Percentiles rank a stretch among this genome's conserved stretches.
These are phyloP conservation scores for Begonia peltatifolia DNA, from an alignment of 306 rosid species.

Conservation along the genomic window DNA sequence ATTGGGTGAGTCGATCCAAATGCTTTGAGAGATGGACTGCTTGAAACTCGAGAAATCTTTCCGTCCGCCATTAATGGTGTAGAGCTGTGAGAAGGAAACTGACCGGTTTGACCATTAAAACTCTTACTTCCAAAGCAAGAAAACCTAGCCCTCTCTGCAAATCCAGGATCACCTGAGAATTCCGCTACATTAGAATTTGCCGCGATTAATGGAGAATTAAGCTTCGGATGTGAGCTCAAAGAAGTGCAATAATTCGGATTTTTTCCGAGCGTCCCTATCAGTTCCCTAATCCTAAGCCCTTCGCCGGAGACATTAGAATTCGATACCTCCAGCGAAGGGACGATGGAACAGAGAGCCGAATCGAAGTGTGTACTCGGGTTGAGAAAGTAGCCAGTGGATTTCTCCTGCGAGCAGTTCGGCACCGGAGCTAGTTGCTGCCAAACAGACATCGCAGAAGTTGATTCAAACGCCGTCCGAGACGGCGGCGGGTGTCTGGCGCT, in stretches of 20 bases:
- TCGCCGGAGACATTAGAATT: conserved; percentile 46
- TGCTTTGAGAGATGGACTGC: conserved; percentile 59
- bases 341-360: conserved; percentile 66
- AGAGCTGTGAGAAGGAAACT: conserved; percentile 25
- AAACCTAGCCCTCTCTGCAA: conserved; percentile 78
- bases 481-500: conserved; percentile 30
- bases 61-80: conserved; percentile 15
- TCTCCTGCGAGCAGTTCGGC: conserved; percentile 28
- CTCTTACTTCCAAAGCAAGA: conserved; percentile 89
- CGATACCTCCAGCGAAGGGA: conserved; percentile 47
- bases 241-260: conserved; percentile 55
- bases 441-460: conserved; percentile 22
- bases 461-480: conserved; percentile 21
- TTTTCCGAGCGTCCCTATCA: conserved; percentile 52
- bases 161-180: conserved; percentile 80
- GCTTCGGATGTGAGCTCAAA: conserved; percentile 54
- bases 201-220: conserved; percentile 17
- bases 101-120: conserved; percentile 43
- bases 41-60: conserved; percentile 47
- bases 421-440: conserved; percentile 35
- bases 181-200: conserved; percentile 46
- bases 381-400: conserved; percentile 35
- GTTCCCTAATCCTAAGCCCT: conserved; percentile 41
- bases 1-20: conserved; percentile 50
- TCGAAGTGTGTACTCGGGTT: conserved; percentile 37